phyloP scores from a whole-genome alignment of 2,329 filamentous ascomycete genomes.

The Fusarium tjaetaba region DNA sequence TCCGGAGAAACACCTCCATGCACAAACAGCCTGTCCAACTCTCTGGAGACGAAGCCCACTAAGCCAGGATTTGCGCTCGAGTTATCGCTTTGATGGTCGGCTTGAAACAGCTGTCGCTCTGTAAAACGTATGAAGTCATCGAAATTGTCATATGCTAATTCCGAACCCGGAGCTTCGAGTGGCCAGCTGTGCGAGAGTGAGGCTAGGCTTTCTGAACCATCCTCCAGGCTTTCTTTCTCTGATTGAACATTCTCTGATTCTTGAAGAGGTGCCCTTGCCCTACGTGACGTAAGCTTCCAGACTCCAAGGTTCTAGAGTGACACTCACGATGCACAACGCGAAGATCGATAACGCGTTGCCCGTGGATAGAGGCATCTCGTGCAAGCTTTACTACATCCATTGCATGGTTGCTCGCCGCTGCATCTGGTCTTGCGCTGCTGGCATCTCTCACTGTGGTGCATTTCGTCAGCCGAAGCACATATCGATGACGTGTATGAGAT shows the following conservation, averaged over 20 bases:
- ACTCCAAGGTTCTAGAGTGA: accelerated
- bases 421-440: neutral
- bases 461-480: neutral
- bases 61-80: neutral
- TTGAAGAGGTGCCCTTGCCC: neutral
- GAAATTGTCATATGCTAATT: neutral
- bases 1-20: neutral
- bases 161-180: accelerated
- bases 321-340: neutral
- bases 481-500: neutral
- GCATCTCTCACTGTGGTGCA: neutral
- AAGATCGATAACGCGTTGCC: neutral
- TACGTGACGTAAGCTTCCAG: neutral
- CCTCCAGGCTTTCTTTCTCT: neutral
- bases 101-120: neutral
- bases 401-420: neutral
- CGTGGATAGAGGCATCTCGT: neutral
- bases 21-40: neutral
- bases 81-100: neutral
- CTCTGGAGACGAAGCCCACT: neutral
- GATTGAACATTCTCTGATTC: neutral
- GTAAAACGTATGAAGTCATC: neutral
- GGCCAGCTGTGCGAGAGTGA: neutral
- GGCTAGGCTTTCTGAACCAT: neutral
- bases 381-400: neutral